Evolutionary conservation across 2,329 filamentous ascomycete species (phyloP).

Genomic region (Hypoxylon sp.): DNA sequence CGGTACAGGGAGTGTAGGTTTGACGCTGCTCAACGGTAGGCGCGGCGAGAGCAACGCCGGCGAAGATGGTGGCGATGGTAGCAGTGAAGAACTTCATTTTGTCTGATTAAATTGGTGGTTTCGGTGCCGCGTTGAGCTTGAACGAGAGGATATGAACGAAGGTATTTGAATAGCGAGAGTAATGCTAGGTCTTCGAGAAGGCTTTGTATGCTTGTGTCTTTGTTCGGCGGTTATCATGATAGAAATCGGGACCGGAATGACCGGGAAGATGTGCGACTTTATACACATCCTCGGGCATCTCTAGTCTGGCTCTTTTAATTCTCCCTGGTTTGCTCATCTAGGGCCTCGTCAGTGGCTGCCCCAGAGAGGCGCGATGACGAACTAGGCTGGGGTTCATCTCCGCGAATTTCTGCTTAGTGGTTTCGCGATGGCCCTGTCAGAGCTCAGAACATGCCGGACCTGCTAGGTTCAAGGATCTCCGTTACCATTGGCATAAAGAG

Average conservation of each 20-base stretch:
- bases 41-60: conserved; percentile 42
- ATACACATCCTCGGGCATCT: conserved; percentile 29
- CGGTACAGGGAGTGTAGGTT: conserved; percentile 58
- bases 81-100: conserved; percentile 48
- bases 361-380: conserved; percentile 32
- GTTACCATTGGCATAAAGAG: conserved; percentile 25
- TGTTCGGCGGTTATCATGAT: conserved; percentile 25
- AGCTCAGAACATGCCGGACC: conserved; percentile 5
- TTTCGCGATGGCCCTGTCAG: conserved; percentile 21
- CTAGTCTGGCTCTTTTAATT: neutral
- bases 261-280: conserved; percentile 32
- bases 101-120: conserved; percentile 17
- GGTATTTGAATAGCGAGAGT: conserved; percentile 15
- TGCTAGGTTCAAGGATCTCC: conserved; percentile 26
- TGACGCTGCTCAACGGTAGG: conserved; percentile 44
- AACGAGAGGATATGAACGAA: conserved; percentile 19
- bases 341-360: conserved; percentile 19
- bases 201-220: conserved; percentile 31
- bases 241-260: conserved; percentile 2
- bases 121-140: conserved; percentile 7
- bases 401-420: conserved; percentile 20
- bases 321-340: neutral
- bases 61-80: conserved; percentile 43
- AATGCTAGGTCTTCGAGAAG: conserved; percentile 5
- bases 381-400: conserved; percentile 13